Evolutionary conservation across 345 rosid genomes (phyloP), one percentile per base, ranked within the genome.

Genomic region (Raphanus raphanistrum): DNA sequence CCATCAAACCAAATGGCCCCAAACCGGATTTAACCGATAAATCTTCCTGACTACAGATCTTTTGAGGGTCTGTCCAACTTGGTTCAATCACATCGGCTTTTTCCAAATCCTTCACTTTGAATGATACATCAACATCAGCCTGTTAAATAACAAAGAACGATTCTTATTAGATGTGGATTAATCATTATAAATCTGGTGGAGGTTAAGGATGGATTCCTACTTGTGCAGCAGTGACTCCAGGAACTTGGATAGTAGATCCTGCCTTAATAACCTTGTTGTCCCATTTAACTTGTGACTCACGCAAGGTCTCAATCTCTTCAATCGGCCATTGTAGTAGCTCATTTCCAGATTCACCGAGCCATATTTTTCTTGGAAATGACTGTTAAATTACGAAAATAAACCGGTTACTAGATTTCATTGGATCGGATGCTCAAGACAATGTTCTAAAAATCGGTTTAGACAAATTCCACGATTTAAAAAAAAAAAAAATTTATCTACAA

Each of bases 91-190:
- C 50, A 77, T 89, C 92, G 11, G 85, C 91, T 2, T 85, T 82
- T 58, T 77, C 81, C 6, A 86, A 74, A 8, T 86, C 73, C 5
- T 69, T 70, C 13, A 85, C 63, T 59, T 81, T 70, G 64, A 92
- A 92, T 17, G 74, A 77, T 8, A 89, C 71, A 68, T 88, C 98
- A 15, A 91, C 89, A 68, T 91, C 97, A n/a, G 98, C 97, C 95
- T 90, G 80, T 43, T 41, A 54, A 65, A 78, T 31, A 59, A 15
- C 60, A 58, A 66, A 58, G 8, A 15, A 17, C 3, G 35, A 9
- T 41, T 67, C 2, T 21, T 17, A 33, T 13, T 21, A 5, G 7
- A 64, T 13, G 16, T 15, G 31, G 43, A 74, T 13, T n/a, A 62
- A 62, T 7, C 41, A 62, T 28, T 4, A 21, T 21, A 21, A 60